Evolutionary conservation across 257 asterid genomes (phyloP).

Genomic region (Vinca minor): DNA sequence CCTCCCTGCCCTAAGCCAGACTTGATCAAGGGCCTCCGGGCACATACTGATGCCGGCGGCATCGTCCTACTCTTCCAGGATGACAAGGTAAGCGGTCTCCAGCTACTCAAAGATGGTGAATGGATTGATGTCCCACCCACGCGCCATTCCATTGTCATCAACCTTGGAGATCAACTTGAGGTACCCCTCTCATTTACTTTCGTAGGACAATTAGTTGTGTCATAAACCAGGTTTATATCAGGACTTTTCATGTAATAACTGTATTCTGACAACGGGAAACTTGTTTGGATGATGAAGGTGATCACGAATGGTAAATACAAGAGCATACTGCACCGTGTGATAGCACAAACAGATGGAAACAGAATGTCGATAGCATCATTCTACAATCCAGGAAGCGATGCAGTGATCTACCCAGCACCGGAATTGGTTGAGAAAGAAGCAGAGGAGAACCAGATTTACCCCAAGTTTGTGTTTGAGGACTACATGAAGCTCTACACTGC

Average conservation of each 20-base stretch:
- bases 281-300: too few relatives aligned
- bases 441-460: slow-evolving; percentile 34
- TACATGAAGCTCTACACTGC: slow-evolving; percentile 65
- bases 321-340: slow-evolving; percentile 55
- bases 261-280: too few relatives aligned
- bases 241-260: too few relatives aligned
- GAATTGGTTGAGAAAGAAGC: slow-evolving; percentile 41
- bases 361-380: slow-evolving; percentile 64
- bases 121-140: slow-evolving; percentile 72
- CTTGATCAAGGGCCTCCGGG: slow-evolving; percentile 65
- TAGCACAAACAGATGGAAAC: slow-evolving; percentile 46
- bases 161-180: slow-evolving; percentile 67
- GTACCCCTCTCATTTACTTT: too few relatives aligned
- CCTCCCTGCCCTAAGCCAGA: slow-evolving; percentile 72
- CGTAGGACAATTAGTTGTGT: too few relatives aligned
- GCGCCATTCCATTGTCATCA: slow-evolving; percentile 66
- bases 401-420: slow-evolving; percentile 55
- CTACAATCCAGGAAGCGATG: slow-evolving; percentile 61
- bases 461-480: slow-evolving; percentile 66
- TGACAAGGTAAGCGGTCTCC: slow-evolving; percentile 68
- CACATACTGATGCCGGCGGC: slow-evolving; percentile 78
- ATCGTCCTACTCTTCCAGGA: slow-evolving; percentile 67
- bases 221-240: too few relatives aligned
- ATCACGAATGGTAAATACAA: slow-evolving; percentile 57
- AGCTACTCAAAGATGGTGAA: slow-evolving; percentile 56